Evolutionary conservation across 2,329 filamentous ascomycete genomes (phyloP), one percentile per base, ranked within the genome.

Genomic region (Pseudopithomyces maydicus): DNA sequence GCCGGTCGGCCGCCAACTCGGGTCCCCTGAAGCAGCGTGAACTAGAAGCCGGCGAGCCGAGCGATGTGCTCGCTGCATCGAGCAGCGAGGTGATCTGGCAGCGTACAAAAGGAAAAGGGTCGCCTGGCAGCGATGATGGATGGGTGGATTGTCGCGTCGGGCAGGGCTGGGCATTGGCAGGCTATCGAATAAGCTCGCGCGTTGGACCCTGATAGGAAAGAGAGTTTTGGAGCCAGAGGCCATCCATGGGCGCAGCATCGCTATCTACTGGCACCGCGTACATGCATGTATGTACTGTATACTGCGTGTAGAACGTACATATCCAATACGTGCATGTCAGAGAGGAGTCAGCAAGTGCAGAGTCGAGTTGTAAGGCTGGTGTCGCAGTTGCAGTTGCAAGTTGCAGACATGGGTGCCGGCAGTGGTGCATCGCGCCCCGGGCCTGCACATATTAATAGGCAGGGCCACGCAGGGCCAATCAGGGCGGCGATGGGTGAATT

Each of bases 361-460:
- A 19, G 35, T 15, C 3, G 36, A 41, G 47, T 19, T 20, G 10
- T 29, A 47, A 47, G 33, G 38, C 14, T 41, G n/a, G 23, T 14
- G 45, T 11, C 29, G 15, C 23, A 29, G 20, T 26, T 41, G 46
- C 35, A 39, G 46, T 26, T 22, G 35, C 32, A 33, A 33, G 7
- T 38, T 38, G 38, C 38, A 41, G 38, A 36, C 48, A 42, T 17
- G 19, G 33, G 10, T 49, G 46, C n/a, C n/a, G n/a, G n/a, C n/a
- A n/a, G 33, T 42, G 15, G 29, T 64, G 64, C 56, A 64, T 62
- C 56, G 58, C 62, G 51, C 61, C 61, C 60, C 61, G 54, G 61
- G 41, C 17, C 65, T 58, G 49, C 43, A 59, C 55, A 43, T 52
- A 59, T 50, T 48, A 46, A 53, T 35, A 61, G 22, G 22, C 36